A percentile compares a stretch with the other conserved stretches of the same genome.
Conservation (phyloP, 2,329 filamentous ascomycete species). For the Cercospora citrullina region DNA sequence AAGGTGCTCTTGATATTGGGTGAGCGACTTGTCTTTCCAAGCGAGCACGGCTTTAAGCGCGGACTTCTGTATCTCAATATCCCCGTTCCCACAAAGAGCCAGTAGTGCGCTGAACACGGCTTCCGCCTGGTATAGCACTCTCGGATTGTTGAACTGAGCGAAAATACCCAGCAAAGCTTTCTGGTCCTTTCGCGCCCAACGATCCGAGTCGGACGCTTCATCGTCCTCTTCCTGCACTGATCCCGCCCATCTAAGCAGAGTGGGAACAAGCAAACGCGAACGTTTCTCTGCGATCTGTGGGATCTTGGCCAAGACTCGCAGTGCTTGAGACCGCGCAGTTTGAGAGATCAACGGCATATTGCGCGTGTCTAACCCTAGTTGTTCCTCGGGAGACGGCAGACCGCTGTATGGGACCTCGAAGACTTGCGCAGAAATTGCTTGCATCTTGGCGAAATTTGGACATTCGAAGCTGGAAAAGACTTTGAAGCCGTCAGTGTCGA, state of each 20-base stretch:
- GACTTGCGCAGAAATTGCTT: conserved; percentile 53
- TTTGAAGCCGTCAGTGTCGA: conserved; percentile 34
- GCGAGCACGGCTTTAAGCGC: conserved; percentile 81
- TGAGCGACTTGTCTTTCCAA: conserved; percentile 80
- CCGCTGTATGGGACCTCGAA: conserved; percentile 52
- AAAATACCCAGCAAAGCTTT: conserved; percentile 81
- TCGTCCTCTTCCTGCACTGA: conserved; percentile 42
- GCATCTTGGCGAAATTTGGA: conserved; percentile 66
- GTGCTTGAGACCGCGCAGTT: conserved; percentile 64
- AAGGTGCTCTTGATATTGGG: conserved; percentile 79
- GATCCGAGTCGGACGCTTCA: conserved; percentile 21
- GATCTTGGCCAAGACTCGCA: conserved; percentile 72
- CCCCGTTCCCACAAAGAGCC: conserved; percentile 78
- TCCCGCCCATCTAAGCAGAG: conserved; percentile 78
- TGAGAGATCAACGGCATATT: conserved; percentile 24
- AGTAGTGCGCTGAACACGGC: conserved; percentile 77
- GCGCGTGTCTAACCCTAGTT: conserved; percentile 22
- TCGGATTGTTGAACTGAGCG: conserved; percentile 81
- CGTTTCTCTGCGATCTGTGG: conserved; percentile 80
- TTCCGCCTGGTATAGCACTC: conserved; percentile 72
- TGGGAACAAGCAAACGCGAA: conserved; percentile 80
- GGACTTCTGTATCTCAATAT: conserved; percentile 82
- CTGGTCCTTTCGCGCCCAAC: conserved; percentile 76
- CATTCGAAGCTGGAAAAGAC: conserved; percentile 78
- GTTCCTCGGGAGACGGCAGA: conserved; percentile 22